These are phyloP conservation scores for Wakefieldia striispora DNA, from an alignment of 768 basidiomycete genomes.

Conservation along the genomic window DNA sequence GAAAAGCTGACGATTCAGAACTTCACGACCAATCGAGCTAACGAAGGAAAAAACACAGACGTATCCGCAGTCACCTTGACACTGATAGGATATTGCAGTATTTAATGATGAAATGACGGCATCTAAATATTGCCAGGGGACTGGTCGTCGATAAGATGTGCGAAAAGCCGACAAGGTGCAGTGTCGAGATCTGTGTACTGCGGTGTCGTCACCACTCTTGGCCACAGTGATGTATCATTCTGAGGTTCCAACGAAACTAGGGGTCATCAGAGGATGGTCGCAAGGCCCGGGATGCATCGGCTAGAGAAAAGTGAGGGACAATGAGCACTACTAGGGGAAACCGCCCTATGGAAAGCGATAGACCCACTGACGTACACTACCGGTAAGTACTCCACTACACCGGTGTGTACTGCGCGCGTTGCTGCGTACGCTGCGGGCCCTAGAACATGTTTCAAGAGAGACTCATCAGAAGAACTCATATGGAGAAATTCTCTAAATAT, in stretches of 20 bases:
- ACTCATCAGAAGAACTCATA: not conserved
- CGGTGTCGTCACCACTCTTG: not conserved
- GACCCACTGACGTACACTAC: not conserved
- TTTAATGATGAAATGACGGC: not conserved
- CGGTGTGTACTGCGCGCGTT: not conserved
- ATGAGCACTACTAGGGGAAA: not conserved
- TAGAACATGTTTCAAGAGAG: not conserved
- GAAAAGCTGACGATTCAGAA: not conserved
- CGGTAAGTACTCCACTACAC: not conserved
- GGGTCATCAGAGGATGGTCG: not conserved
- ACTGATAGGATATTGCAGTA: not conserved
- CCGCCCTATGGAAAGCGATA: not conserved
- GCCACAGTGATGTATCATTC: not conserved
- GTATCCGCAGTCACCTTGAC: conserved; percentile 8
- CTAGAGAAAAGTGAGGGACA: too few relatives aligned
- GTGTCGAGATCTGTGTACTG: not conserved
- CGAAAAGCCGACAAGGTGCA: not conserved
- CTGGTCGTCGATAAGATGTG: not conserved
- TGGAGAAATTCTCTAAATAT: not conserved
- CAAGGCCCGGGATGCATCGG: not conserved
- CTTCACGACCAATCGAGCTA: not conserved
- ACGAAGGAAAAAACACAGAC: too few relatives aligned
- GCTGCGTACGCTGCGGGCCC: conserved; percentile 9
- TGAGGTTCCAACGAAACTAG: not conserved
- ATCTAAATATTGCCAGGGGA: not conserved